Conservation (phyloP, 1,284 basidiomycete species). For the Ganoderma boninense region DNA sequence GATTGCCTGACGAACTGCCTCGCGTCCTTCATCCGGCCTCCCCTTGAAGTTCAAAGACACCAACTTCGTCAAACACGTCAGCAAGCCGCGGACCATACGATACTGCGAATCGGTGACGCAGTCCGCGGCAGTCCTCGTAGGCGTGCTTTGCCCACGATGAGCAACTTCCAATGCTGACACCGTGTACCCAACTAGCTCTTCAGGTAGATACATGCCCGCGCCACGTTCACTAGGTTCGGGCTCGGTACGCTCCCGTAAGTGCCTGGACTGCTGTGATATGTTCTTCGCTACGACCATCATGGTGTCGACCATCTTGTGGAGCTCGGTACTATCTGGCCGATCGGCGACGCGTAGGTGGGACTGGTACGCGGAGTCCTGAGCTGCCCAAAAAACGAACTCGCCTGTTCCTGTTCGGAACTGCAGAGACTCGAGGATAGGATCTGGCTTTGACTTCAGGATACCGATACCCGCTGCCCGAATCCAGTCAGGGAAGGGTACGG, state of each 20-base stretch:
- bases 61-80: slow-evolving; percentile 75
- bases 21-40: slow-evolving; percentile 72
- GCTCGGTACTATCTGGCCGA: slow-evolving; percentile 60
- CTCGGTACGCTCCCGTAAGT: slow-evolving; percentile 78
- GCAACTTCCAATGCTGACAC: slow-evolving; percentile 85
- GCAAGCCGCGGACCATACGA: slow-evolving; percentile 79
- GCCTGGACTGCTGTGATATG: slow-evolving; percentile 77
- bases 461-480: slow-evolving; percentile 82
- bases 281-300: slow-evolving; percentile 75
- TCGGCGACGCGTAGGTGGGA: slow-evolving; percentile 60
- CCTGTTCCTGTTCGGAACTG: slow-evolving; percentile 82
- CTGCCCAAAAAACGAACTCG: slow-evolving; percentile 86
- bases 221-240: slow-evolving; percentile 78
- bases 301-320: slow-evolving; percentile 81
- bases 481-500: slow-evolving; percentile 79
- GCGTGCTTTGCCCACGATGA: slow-evolving; percentile 69
- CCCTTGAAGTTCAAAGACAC: slow-evolving; percentile 73
- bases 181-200: slow-evolving; percentile 92
- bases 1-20: slow-evolving; percentile 83
- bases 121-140: slow-evolving; percentile 69
- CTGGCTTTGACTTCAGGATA: slow-evolving; percentile 81
- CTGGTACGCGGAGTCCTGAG: slow-evolving; percentile 76
- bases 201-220: slow-evolving; percentile 85
- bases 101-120: slow-evolving; percentile 81
- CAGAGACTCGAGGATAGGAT: slow-evolving; percentile 70